Percentiles rank a stretch among this genome's conserved stretches.
Conservation (phyloP, 495 filamentous ascomycete species). For the Parathielavia appendiculata region DNA sequence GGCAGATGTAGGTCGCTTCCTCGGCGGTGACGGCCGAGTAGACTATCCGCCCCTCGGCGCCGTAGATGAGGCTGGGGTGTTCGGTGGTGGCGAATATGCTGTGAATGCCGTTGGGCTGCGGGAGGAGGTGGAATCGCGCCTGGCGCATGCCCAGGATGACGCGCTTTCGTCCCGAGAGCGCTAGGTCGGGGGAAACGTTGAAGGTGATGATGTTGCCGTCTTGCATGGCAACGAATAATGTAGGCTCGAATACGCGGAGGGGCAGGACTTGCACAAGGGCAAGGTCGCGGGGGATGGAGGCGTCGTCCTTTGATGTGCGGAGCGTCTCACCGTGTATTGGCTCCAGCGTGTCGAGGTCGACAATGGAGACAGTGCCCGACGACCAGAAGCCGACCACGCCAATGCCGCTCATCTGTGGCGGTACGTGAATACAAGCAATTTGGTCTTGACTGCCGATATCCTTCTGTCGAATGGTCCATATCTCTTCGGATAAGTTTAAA, state of each 20-base stretch:
- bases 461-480: conserved; percentile 54
- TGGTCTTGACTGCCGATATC: conserved; percentile 61
- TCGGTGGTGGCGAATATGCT: conserved; percentile 94
- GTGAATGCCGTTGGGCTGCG: conserved; percentile 49
- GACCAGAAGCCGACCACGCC: conserved; percentile 85
- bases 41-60: conserved; percentile 76
- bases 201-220: conserved; percentile 91
- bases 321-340: conserved; percentile 42
- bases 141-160: conserved; percentile 83
- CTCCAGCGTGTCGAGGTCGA: conserved; percentile 59
- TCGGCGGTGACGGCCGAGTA: conserved; percentile 96
- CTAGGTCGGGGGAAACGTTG: conserved; percentile 56
- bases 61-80: conserved; percentile 88
- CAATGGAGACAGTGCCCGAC: conserved; percentile 63
- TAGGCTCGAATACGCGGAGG: conserved; percentile 48
- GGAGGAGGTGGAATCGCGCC: conserved; percentile 71
- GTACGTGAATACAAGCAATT: conserved; percentile 70
- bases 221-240: conserved; percentile 87
- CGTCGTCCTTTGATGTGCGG: conserved; percentile 56
- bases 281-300: conserved; percentile 76
- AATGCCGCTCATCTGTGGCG: conserved; percentile 40
- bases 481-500: conserved; percentile 55
- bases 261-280: conserved; percentile 69
- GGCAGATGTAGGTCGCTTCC: conserved; percentile 69
- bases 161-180: conserved; percentile 67